phyloP scores from a whole-genome alignment of 495 filamentous ascomycete species.

The Penicillium pulvis region DNA sequence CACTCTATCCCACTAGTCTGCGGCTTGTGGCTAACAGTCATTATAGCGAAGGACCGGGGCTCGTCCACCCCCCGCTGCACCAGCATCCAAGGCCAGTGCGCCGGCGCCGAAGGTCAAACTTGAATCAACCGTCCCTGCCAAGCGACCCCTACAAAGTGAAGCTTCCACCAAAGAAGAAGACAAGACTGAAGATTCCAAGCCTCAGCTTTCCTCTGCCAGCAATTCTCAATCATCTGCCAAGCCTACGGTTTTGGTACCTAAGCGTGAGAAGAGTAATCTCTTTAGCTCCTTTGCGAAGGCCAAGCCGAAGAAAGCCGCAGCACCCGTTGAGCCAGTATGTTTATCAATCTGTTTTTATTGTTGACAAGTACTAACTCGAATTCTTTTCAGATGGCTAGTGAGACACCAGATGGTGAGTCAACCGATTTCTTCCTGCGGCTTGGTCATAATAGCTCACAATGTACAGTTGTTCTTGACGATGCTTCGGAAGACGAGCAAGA shows the following conservation, averaged over 20 bases:
- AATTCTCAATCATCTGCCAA: slow-evolving; percentile 37
- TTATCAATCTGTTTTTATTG: not conserved
- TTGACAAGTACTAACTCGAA: slow-evolving; percentile 6
- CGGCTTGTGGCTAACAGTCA: slow-evolving; percentile 14
- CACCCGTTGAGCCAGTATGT: slow-evolving; percentile 28
- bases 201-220: slow-evolving; percentile 25
- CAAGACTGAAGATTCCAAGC: slow-evolving; percentile 35
- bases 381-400: slow-evolving; percentile 27
- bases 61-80: slow-evolving; percentile 33
- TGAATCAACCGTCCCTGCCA: slow-evolving; percentile 38
- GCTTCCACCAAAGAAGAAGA: slow-evolving; percentile 26
- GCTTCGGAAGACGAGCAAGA: slow-evolving; percentile 76
- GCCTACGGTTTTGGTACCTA: slow-evolving; percentile 45
- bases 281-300: slow-evolving; percentile 86
- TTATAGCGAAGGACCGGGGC: slow-evolving; percentile 51
- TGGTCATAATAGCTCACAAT: slow-evolving; percentile 19
- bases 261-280: slow-evolving; percentile 65
- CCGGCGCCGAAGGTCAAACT: slow-evolving; percentile 21
- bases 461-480: slow-evolving; percentile 48
- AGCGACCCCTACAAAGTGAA: slow-evolving; percentile 33
- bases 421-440: not conserved
- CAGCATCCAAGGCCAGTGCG: slow-evolving; percentile 14
- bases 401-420: slow-evolving; percentile 56
- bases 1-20: not conserved
- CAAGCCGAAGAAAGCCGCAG: slow-evolving; percentile 62